Evolutionary conservation across 768 basidiomycete genomes (phyloP).

Genomic region (Rhodotorula taiwanensis): DNA sequence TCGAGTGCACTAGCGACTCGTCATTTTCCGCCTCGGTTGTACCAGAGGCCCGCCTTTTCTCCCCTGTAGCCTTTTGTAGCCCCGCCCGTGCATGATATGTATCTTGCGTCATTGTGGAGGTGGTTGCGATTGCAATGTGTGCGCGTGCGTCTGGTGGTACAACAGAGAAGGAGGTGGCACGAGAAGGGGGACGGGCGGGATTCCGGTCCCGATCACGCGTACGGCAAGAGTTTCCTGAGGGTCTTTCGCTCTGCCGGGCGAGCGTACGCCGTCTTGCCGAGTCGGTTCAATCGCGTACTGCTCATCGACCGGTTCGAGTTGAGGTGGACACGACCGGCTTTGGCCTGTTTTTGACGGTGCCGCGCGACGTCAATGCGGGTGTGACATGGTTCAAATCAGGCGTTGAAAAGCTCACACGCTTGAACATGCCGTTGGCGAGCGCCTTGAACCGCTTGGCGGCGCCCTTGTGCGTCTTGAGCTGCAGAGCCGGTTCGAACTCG

Average conservation of each 20-base stretch:
- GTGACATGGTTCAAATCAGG: too few relatives aligned
- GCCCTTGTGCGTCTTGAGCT: slow-evolving; percentile 47
- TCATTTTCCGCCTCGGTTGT: too few relatives aligned
- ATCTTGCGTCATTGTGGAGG: too few relatives aligned
- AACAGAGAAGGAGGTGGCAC: too few relatives aligned
- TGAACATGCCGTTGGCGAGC: slow-evolving; percentile 44
- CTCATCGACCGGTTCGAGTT: slow-evolving; percentile 41
- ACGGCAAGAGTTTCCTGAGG: slow-evolving; percentile 41
- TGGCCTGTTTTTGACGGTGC: slow-evolving; percentile 12
- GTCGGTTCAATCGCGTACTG: slow-evolving; percentile 42
- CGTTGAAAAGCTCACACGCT: slow-evolving; percentile 40
- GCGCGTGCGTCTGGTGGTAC: too few relatives aligned
- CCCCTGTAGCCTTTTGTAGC: too few relatives aligned
- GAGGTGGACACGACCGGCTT: slow-evolving; percentile 24
- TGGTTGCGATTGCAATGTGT: too few relatives aligned
- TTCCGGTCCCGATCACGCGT: too few relatives aligned
- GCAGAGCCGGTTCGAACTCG: neutral
- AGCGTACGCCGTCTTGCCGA: slow-evolving; percentile 43
- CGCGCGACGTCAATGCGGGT: too few relatives aligned
- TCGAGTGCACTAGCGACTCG: slow-evolving; percentile 50
- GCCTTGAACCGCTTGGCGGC: slow-evolving; percentile 45
- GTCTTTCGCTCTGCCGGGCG: slow-evolving; percentile 38
- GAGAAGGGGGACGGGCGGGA: too few relatives aligned
- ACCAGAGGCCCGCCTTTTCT: too few relatives aligned
- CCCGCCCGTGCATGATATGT: too few relatives aligned